Evolutionary conservation across 2,329 filamentous ascomycete genomes (phyloP), one percentile per base, ranked within the genome.

Genomic region (Bipolaris cookei): DNA sequence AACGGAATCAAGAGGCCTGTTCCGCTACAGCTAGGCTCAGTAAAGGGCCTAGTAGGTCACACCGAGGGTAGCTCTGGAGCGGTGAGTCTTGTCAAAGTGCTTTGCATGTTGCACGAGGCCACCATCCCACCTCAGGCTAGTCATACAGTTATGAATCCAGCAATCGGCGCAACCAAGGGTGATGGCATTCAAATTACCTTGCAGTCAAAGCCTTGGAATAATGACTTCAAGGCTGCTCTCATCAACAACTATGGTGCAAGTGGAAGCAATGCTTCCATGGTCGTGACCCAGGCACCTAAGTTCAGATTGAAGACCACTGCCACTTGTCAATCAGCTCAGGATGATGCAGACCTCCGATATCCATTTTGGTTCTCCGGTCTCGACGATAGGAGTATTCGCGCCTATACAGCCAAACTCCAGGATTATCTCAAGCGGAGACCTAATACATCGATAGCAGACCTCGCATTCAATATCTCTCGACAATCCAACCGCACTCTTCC

Each of bases 181-280:
- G 62, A 67, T 42, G 38, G 43, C 1, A 68, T 73, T 10, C 32
- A 56, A 7, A 53, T 73, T 0, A n/a, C 61, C 0, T 62, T 34
- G 1, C 11, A 13, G 1, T 7, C 50, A 8, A 32, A 42, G 43
- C 30, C 45, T 3, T 71, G 68, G 66, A 16, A 60, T 13, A 45
- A 45, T 1, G 10, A 37, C 0, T 46, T 39, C 30, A 56, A 47
- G 16, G 41, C 50, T 4, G 66, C 68, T 0, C 34, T 58, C 1
- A 56, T 73, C 18, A 71, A 70, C 46, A 69, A 59, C 41, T 69
- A 69, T 37, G 68, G 68, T 3, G 68, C 68, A 13, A 39, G 52
- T 2, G 68, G 68, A 2, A 55, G 45, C 23, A 72, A 71, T 39
- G 61, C 67, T 3, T 28, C 59, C 0, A 44, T 71, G 41, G 25